These are phyloP conservation scores for Pseudocercospora crystallina DNA, from an alignment of 2,329 filamentous ascomycete genomes.

Conservation along the genomic window DNA sequence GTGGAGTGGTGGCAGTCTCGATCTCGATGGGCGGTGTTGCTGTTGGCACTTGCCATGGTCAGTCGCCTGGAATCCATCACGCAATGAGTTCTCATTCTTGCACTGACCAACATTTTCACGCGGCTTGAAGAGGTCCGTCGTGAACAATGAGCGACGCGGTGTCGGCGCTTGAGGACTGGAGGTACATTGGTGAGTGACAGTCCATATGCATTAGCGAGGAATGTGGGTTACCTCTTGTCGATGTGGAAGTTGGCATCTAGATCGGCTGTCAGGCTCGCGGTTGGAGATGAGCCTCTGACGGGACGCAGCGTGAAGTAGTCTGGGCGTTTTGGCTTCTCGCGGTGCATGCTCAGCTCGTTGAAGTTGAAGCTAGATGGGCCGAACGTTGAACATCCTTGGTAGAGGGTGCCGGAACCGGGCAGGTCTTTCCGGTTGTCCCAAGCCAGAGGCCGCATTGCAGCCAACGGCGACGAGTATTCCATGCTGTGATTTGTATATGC, in stretches of 20 bases:
- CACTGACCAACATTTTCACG: constrained; percentile 34
- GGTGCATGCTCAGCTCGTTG: constrained; percentile 70
- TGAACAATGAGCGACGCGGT: constrained; percentile 81
- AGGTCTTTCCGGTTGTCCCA: constrained; percentile 60
- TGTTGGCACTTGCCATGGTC: constrained; percentile 39
- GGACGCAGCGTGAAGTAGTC: constrained; percentile 85
- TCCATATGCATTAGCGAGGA: constrained; percentile 29
- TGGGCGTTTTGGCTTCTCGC: constrained; percentile 63
- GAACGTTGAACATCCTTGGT: constrained; percentile 55
- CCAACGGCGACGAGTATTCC: constrained; percentile 91
- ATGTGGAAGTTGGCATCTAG: constrained; percentile 96
- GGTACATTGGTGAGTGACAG: constrained; percentile 42
- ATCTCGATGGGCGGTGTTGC: constrained; percentile 47
- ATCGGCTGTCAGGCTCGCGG: constrained; percentile 86
- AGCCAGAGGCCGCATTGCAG: constrained; percentile 78
- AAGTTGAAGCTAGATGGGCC: constrained; percentile 72
- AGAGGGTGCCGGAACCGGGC: constrained; percentile 53
- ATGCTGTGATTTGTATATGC: constrained; percentile 50
- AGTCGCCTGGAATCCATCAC: constrained; percentile 7
- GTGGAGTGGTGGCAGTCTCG: constrained; percentile 81
- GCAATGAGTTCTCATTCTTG: constrained; percentile 17
- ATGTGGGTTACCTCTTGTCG: constrained; percentile 75
- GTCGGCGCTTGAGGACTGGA: constrained; percentile 77
- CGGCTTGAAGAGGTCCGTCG: constrained; percentile 64
- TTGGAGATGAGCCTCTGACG: constrained; percentile 80